Percentiles rank a stretch among this genome's conserved stretches.
These are phyloP conservation scores for Claviceps purpurea DNA, from an alignment of 2,329 filamentous ascomycete species.

Conservation along the genomic window DNA sequence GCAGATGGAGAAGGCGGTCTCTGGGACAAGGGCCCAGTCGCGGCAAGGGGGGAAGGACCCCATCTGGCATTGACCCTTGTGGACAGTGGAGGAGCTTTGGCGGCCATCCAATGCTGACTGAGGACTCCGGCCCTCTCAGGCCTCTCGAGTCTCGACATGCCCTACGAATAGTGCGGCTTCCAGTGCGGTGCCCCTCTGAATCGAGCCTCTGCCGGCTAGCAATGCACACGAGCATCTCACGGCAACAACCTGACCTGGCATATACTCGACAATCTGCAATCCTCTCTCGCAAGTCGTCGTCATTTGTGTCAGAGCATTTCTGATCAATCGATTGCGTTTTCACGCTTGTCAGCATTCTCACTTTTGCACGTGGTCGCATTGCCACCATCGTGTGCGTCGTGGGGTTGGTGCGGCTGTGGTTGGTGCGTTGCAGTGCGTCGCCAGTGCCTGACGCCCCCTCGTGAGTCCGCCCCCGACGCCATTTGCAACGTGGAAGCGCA, in stretches of 20 bases:
- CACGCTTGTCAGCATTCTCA: not conserved
- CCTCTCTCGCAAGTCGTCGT: not conserved
- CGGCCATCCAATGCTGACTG: too few species aligned
- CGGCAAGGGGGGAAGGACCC: slow-evolving; percentile 4
- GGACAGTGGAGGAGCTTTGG: not conserved
- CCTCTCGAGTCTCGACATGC: too few species aligned
- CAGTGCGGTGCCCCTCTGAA: too few species aligned
- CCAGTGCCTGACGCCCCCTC: slow-evolving; percentile 7
- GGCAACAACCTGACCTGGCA: too few species aligned
- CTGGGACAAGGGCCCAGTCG: slow-evolving; percentile 2
- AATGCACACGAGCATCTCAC: too few species aligned
- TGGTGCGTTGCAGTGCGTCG: slow-evolving; percentile 1
- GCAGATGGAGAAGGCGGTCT: slow-evolving; percentile 1
- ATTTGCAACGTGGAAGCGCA: slow-evolving; percentile 3
- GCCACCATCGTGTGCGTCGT: slow-evolving; percentile 3
- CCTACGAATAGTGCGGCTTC: too few species aligned
- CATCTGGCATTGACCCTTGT: slow-evolving; percentile 3
- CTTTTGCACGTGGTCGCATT: slow-evolving; percentile 1
- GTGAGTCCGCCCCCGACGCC: slow-evolving; percentile 9
- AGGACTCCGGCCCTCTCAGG: too few species aligned
- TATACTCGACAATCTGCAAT: not conserved
- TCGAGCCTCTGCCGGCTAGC: not conserved
- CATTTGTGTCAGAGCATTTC: not conserved
- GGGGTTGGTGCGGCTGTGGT: not conserved
- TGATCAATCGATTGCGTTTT: not conserved